Conservation (phyloP, 192 early-diverging fungal species). For the Jimgerdemannia flammicorona region DNA sequence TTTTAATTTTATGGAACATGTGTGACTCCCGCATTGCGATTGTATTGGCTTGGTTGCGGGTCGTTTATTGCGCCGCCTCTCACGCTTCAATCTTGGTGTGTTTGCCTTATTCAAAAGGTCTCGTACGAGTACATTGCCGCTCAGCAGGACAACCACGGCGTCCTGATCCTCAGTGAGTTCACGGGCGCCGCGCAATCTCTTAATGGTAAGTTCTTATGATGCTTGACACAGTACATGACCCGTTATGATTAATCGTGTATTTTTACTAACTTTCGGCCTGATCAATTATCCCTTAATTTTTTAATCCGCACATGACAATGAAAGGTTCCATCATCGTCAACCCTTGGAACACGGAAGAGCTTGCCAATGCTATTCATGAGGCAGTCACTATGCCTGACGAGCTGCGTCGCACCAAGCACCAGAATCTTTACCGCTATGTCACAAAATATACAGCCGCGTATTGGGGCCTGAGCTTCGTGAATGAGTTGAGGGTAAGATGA, state of each 20-base stretch:
- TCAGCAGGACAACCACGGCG: slow-evolving; percentile 91
- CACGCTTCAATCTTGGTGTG: background rate
- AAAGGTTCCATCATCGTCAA: slow-evolving; percentile 94
- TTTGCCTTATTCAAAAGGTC: background rate
- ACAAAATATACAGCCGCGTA: slow-evolving; percentile 96
- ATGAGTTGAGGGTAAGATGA: slow-evolving; percentile 70
- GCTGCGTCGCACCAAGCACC: slow-evolving; percentile 75
- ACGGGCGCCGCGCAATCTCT: slow-evolving; percentile 98
- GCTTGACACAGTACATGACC: background rate
- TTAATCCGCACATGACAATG: background rate
- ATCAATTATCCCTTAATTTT: too few relatives aligned
- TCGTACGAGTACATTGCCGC: slow-evolving; percentile 98
- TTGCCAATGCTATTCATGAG: slow-evolving; percentile 82
- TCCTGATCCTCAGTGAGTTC: slow-evolving; percentile 96
- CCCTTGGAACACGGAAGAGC: slow-evolving; percentile 98
- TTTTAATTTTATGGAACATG: background rate
- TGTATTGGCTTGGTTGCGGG: background rate
- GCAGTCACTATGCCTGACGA: slow-evolving; percentile 93
- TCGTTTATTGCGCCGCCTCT: background rate
- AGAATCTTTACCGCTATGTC: slow-evolving; percentile 92
- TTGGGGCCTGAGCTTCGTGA: slow-evolving; percentile 95
- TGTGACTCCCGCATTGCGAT: background rate
- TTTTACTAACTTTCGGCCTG: too few relatives aligned
- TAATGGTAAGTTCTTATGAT: slow-evolving; percentile 58
- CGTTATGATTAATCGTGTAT: too few relatives aligned